These are phyloP conservation scores for Trichoderma atrobrunneum DNA, from an alignment of 2,329 filamentous ascomycete species.

Conservation along the genomic window DNA sequence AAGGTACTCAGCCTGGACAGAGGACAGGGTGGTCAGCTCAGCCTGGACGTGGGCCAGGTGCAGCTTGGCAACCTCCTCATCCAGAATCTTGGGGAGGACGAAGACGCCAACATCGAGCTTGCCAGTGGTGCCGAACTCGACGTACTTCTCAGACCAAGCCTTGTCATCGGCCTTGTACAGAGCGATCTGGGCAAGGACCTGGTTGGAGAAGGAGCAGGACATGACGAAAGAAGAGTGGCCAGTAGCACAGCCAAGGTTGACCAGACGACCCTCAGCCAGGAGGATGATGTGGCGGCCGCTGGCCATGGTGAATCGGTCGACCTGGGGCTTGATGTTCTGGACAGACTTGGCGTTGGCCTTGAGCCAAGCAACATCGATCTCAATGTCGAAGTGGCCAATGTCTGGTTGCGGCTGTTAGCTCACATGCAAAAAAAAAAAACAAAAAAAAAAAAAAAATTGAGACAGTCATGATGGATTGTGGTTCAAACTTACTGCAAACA, in stretches of 20 bases:
- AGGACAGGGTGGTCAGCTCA: conserved; percentile 83
- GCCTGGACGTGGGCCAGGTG: conserved; percentile 92
- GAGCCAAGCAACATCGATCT: conserved; percentile 99
- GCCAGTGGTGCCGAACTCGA: conserved; percentile 90
- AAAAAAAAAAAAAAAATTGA: too few species aligned
- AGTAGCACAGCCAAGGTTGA: conserved; percentile 98
- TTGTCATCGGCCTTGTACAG: conserved; percentile 90
- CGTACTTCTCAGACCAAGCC: conserved; percentile 87
- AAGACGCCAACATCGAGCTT: conserved; percentile 92
- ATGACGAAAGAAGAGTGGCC: conserved; percentile 99
- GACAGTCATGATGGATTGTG: not conserved
- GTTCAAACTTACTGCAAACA: conserved; percentile 73
- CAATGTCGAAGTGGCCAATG: conserved; percentile 99
- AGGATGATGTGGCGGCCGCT: conserved; percentile 97
- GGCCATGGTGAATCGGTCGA: conserved; percentile 95
- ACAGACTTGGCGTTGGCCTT: conserved; percentile 93
- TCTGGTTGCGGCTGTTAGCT: conserved; percentile 41
- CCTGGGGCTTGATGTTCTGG: conserved; percentile 99
- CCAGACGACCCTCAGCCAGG: conserved; percentile 94
- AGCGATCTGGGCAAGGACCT: conserved; percentile 99
- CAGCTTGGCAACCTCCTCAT: conserved; percentile 95
- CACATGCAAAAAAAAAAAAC: not conserved
- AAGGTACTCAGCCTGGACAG: conserved; percentile 92
- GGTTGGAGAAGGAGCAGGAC: conserved; percentile 99
- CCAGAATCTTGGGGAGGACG: conserved; percentile 93